Base-by-base conservation (phyloP, 2,329 filamentous ascomycete genomes). In the Incumbomyces lentus region DNA sequence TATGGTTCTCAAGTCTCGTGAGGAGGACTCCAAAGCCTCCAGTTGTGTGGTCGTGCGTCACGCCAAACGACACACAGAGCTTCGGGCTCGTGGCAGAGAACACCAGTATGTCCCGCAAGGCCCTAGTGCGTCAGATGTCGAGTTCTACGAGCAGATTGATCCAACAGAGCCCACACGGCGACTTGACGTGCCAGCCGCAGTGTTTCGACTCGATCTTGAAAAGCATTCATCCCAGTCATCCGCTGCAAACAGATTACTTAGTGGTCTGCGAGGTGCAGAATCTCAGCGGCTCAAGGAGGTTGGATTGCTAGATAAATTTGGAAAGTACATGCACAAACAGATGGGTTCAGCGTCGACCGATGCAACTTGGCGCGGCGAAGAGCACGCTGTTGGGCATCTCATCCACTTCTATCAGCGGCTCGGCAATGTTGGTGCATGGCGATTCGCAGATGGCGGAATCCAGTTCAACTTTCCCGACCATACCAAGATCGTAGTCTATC, bases 401-500 rank as follows among this genome's bases (percentile, higher is more conserved):
- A 63, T 73, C 54, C 71, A 69, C 43, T 73, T 72, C 55, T 73
- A 72, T 55, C 69, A 73, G 53, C 62, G 70, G 11, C 57, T 73
- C 14, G 70, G 70, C 6, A 73, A 73, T 51, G 69, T 73, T n/a
- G 69, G 69, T n/a, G 65, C 72, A 34, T 73, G 70, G 70, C 69
- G 68, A 2, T 73, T 72, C 51, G 68, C 65, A 18, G 67, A 72
- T 49, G 69, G 69, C 4, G 65, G 68, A 44, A 66, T 73, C 49
- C 70, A 72, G 55, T 72, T 73, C 59, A 73, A 73, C 52, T 73
- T 73, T 53, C 70, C 70, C 2, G 70, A 73, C 46, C 70, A 73
- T 50, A 73, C 70, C 11, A 73, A 73, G 52, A 61, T 73, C 11
- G 64, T 71, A n/a, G 58, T 73, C 30, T 67, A 69, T 3, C 61